Conservation (phyloP, 2,329 filamentous ascomycete species). For the Tolypocladium nubicola region DNA sequence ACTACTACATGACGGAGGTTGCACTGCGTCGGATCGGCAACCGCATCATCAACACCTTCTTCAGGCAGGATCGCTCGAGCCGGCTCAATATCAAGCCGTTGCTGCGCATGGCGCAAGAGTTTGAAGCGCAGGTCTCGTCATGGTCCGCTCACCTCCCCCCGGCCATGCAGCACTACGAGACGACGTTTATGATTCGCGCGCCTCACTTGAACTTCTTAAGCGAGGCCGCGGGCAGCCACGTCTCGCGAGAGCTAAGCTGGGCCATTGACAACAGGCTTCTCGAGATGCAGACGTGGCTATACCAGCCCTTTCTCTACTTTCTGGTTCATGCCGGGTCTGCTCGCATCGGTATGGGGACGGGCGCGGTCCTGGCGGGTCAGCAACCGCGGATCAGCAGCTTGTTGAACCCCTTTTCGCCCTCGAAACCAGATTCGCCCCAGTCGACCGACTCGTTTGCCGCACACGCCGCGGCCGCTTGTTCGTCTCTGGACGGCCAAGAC, state of each 20-base stretch:
- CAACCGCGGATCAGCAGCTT: constrained; percentile 8
- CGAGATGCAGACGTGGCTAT: constrained; percentile 11
- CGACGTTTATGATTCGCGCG: background rate
- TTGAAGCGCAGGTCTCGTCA: constrained; percentile 11
- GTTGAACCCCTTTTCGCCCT: constrained; percentile 3
- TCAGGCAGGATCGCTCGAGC: constrained; percentile 5
- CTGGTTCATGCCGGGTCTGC: background rate
- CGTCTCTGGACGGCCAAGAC: constrained; percentile 6
- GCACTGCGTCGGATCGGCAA: constrained; percentile 29
- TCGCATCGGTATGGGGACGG: background rate
- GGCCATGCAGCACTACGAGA: constrained; percentile 8
- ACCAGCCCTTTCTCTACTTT: background rate
- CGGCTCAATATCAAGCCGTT: constrained; percentile 11
- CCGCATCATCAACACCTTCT: constrained; percentile 22
- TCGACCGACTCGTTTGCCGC: constrained; percentile 3
- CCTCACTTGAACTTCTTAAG: background rate
- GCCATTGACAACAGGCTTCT: constrained; percentile 11
- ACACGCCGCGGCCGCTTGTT: background rate
- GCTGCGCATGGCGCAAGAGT: constrained; percentile 11
- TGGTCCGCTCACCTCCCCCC: constrained; percentile 11
- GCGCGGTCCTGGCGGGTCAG: background rate
- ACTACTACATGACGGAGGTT: constrained; percentile 32
- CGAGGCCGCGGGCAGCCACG: constrained; percentile 6
- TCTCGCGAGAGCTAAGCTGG: constrained; percentile 12
- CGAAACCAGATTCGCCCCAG: background rate